These are phyloP conservation scores for Trichosporon ovoides DNA, from an alignment of 1,284 basidiomycete species.

Conservation along the genomic window DNA sequence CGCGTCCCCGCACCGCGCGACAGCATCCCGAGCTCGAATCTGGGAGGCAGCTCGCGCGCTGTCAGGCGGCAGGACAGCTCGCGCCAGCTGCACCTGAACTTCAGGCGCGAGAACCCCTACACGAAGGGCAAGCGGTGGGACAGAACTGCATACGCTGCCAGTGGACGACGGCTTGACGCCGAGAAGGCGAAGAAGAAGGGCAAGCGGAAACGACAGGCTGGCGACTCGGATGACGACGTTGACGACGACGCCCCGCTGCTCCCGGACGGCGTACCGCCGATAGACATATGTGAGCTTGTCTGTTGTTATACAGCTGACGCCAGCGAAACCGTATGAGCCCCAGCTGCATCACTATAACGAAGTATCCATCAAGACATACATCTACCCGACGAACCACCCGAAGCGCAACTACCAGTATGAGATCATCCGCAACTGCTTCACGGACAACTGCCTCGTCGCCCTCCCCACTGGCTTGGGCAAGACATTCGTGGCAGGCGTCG, in stretches of 20 bases:
- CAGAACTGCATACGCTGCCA: constrained; percentile 72
- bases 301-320: constrained; percentile 6
- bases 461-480: constrained; percentile 96
- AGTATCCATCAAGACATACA: constrained; percentile 77
- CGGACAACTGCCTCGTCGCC: constrained; percentile 90
- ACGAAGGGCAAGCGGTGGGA: constrained; percentile 69
- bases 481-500: constrained; percentile 94
- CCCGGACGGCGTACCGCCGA: constrained; percentile 71
- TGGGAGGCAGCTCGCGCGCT: constrained; percentile 3
- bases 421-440: constrained; percentile 79
- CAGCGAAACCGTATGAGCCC: constrained; percentile 48
- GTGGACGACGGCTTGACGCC: constrained; percentile 57
- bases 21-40: background rate
- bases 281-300: constrained; percentile 51
- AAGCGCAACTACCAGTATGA: constrained; percentile 95
- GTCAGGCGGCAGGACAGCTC: constrained; percentile 13
- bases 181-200: constrained; percentile 38
- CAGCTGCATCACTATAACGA: constrained; percentile 75
- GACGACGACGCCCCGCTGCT: constrained; percentile 59
- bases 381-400: constrained; percentile 83
- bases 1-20: background rate
- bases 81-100: constrained; percentile 45
- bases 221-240: constrained; percentile 50
- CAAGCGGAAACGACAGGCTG: constrained; percentile 39
- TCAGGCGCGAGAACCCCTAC: constrained; percentile 33